Evolutionary conservation across 129 eudicot species (phyloP), one percentile per base, ranked within the genome.

Genomic region (Cynara cardunculus): DNA sequence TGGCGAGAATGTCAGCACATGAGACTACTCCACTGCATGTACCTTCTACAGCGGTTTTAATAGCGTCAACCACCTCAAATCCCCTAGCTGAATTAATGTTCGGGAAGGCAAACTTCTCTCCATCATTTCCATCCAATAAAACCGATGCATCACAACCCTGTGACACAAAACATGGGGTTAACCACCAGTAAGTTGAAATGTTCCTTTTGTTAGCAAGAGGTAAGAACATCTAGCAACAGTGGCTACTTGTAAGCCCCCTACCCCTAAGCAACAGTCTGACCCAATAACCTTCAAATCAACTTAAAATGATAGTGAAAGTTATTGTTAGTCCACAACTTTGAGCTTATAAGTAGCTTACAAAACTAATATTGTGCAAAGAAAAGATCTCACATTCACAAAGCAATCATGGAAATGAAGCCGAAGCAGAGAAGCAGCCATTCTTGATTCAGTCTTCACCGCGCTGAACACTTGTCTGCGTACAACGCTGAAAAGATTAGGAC

Each of bases 121-220:
- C 84, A 8, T 84, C 84, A n/a, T 41, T 85, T 80, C 98, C 98
- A 66, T 93, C 97, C 79, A 93, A 31, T 81, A 91, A 80, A 76
- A 91, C 3, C 2, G 98, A 93, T 75, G 86, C 98, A 65, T 93
- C 98, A 53, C 98, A 93, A 8, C 98, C 98, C 98, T 92, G 37
- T 56, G 7, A 56, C 25, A 56, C 24, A 18, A n/a, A 56, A 18
- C 7, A 18, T 19, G 4, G 16, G 16, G 53, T 41, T 41, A 41
- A 41, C 16, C 0, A 13, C 53, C 53, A 2, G 53, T 41, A 11
- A 16, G 12, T 3, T 2, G 11, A 41, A 41, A 10, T 41, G 14
- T 13, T 41, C 3, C 11, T 41, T 41, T 13, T 11, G 53, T 41
- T 41, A 41, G 53, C 16, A 41, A 41, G 49, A 41, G 53, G 14